A percentile compares a stretch with the other conserved stretches of the same genome.
Evolutionary conservation across 129 eudicot genomes (phyloP).

Genomic region (Scalesia atractyloides): DNA sequence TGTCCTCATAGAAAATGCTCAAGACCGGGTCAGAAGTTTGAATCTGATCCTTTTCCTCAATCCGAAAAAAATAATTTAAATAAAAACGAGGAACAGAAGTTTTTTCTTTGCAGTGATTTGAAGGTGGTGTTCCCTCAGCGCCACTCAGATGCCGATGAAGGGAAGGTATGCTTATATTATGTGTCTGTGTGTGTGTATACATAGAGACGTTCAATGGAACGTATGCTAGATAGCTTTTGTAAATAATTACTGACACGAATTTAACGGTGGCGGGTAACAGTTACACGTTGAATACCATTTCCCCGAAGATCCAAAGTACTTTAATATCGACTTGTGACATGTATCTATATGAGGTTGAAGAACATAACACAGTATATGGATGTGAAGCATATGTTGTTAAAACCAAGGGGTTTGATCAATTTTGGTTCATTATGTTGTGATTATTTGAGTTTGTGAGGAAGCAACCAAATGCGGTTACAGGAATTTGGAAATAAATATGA

Average conservation of each 20-base stretch:
- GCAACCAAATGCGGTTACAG: conserved; percentile 27
- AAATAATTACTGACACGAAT: conserved; percentile 3
- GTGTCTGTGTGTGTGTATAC: background rate
- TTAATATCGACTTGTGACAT: conserved; percentile 62
- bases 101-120: conserved; percentile 66
- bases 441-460: conserved; percentile 16
- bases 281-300: conserved; percentile 74
- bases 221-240: background rate
- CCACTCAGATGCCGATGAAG: conserved; percentile 81
- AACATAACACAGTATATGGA: conserved; percentile 8
- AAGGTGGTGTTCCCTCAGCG: conserved; percentile 90
- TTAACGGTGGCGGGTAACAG: conserved; percentile 49
- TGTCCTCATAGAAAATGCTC: conserved; percentile 65
- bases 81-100: conserved; percentile 36
- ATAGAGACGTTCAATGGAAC: too few relatives aligned
- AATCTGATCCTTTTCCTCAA: conserved; percentile 33
- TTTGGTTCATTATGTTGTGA: conserved; percentile 25
- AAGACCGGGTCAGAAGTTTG: conserved; percentile 36
- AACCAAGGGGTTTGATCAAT: conserved; percentile 9
- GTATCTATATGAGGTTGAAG: conserved; percentile 25
- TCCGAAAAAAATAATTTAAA: conserved; percentile 29
- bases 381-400: conserved; percentile 19
- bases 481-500: conserved; percentile 25
- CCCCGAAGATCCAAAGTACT: conserved; percentile 83
- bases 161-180: conserved; percentile 57